A percentile compares a stretch with the other conserved stretches of the same genome.
Conservation (phyloP, 2,329 filamentous ascomycete species). For the Rasamsonia emersonii region DNA sequence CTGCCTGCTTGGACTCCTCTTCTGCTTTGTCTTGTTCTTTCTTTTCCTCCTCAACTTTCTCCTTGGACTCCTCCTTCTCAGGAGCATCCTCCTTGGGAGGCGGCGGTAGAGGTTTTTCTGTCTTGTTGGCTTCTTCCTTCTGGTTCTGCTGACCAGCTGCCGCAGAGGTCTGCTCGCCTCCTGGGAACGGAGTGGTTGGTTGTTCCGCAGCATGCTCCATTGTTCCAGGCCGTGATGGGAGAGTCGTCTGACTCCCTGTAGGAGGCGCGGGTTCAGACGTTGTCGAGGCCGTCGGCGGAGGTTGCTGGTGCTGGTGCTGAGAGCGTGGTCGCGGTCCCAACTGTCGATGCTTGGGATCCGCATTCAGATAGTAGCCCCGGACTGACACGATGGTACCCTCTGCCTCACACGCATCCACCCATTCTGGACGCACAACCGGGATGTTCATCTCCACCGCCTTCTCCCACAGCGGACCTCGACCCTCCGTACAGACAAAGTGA, state of each 20-base stretch:
- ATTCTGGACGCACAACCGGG: conserved; percentile 90
- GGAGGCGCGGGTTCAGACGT: conserved; percentile 19
- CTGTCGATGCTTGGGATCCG: conserved; percentile 57
- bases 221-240: conserved; percentile 12
- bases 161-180: conserved; percentile 9
- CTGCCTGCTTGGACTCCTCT: too few relatives aligned
- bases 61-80: too few relatives aligned
- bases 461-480: conserved; percentile 83
- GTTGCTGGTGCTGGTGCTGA: conserved; percentile 21
- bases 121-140: too few relatives aligned
- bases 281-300: conserved; percentile 23
- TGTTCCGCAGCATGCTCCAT: conserved; percentile 9
- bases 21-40: too few relatives aligned
- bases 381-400: conserved; percentile 90
- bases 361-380: conserved; percentile 91
- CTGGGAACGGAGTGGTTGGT: conserved; percentile 17
- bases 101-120: too few relatives aligned
- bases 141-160: conserved; percentile 6
- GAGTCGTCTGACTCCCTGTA: conserved; percentile 13
- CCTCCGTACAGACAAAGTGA: conserved; percentile 95
- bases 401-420: conserved; percentile 92
- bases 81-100: too few relatives aligned
- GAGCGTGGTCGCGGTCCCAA: conserved; percentile 29
- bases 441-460: conserved; percentile 97
- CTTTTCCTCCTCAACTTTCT: too few relatives aligned